Evolutionary conservation across 2,329 filamentous ascomycete species (phyloP).

Genomic region (Aureobasidium lini): DNA sequence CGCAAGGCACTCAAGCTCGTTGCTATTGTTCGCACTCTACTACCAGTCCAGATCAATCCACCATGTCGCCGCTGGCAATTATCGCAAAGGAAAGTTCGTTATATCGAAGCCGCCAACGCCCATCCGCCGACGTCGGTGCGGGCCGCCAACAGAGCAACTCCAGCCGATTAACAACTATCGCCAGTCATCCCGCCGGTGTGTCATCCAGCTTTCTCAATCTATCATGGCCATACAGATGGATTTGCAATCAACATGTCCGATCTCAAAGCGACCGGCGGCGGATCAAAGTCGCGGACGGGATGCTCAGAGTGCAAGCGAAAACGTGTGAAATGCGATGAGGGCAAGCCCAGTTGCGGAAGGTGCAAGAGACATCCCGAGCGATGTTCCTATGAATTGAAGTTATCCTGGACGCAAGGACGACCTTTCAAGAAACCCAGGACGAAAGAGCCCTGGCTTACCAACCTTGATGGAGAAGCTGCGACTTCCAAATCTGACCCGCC

Average conservation of each 20-base stretch:
- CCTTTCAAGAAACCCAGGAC: constrained; percentile 12
- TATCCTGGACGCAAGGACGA: constrained; percentile 8
- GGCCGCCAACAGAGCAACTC: background rate
- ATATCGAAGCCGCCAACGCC: background rate
- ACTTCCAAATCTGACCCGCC: background rate
- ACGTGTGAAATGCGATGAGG: constrained; percentile 25
- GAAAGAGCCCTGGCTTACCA: constrained; percentile 6
- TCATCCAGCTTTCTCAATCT: background rate
- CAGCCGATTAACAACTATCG: constrained; percentile 5
- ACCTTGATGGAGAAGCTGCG: background rate
- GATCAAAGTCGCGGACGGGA: constrained; percentile 20
- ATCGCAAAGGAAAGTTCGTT: background rate
- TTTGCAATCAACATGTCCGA: constrained; percentile 3
- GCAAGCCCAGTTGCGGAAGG: constrained; percentile 17
- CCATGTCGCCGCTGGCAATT: background rate
- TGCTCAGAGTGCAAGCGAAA: constrained; percentile 23
- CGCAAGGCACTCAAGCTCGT: too few species aligned
- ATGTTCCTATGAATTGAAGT: constrained; percentile 16
- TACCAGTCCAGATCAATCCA: background rate
- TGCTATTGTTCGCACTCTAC: background rate
- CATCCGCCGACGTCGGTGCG: background rate
- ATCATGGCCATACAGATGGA: background rate
- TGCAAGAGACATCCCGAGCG: constrained; percentile 17
- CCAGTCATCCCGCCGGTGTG: constrained; percentile 8
- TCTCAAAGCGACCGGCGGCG: background rate